Conservation (phyloP, 352 stramenopile species). For the Peronospora belbahrii region DNA sequence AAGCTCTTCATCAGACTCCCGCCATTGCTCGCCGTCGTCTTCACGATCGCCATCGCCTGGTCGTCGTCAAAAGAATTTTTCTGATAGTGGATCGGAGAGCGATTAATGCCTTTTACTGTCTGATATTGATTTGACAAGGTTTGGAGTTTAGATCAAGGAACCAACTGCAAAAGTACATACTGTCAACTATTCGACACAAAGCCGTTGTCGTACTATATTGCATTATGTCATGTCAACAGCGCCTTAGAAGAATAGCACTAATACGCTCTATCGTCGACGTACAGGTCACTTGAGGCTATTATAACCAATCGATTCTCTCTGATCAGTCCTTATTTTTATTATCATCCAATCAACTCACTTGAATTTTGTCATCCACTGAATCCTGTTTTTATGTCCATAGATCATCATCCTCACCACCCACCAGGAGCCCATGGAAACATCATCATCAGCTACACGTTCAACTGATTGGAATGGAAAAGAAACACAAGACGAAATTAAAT, state of each 20-base stretch:
- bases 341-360: conserved; percentile 1
- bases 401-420: conserved; percentile 8
- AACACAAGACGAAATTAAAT: conserved; percentile 67
- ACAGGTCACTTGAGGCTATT: no score
- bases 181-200: no score
- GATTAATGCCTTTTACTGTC: conserved; percentile 7
- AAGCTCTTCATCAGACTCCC: conserved; percentile 16
- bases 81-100: conserved; percentile 13
- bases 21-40: conserved; percentile 20
- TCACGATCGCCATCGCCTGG: conserved; percentile 26
- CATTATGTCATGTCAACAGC: no score
- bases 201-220: no score
- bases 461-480: conserved; percentile 27
- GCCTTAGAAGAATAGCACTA: no score
- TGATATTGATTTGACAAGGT: conserved; percentile 54
- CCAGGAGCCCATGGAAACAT: background rate
- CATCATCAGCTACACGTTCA: background rate
- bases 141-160: no score
- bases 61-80: conserved; percentile 4
- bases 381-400: background rate
- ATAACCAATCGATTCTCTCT: no score
- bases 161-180: no score
- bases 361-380: background rate
- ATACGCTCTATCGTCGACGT: no score
- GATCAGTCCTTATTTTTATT: no score